phyloP scores from a whole-genome alignment of 106 monocot genomes.

The Allium fistulosum region DNA sequence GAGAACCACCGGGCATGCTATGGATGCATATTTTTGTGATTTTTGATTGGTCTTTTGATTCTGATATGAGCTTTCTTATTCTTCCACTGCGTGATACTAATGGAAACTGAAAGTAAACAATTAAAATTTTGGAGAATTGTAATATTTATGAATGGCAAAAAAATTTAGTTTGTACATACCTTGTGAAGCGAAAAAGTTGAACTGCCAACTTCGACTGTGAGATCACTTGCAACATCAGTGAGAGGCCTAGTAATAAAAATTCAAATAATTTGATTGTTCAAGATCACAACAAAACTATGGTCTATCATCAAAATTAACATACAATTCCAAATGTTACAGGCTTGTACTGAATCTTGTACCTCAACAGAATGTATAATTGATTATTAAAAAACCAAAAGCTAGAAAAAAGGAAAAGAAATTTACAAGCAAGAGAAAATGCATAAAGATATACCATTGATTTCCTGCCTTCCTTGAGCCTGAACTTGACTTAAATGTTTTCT shows the following conservation, averaged over 20 bases:
- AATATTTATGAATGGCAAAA: background rate
- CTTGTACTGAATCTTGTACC: too few species aligned
- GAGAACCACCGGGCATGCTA: slow-evolving; percentile 59
- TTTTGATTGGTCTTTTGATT: slow-evolving; percentile 44
- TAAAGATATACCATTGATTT: slow-evolving; percentile 55
- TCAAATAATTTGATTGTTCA: too few species aligned
- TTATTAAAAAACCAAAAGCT: background rate
- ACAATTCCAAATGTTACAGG: background rate
- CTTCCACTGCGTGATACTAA: slow-evolving; percentile 82
- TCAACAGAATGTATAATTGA: background rate
- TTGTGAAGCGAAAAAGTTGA: slow-evolving; percentile 80
- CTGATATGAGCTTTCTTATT: slow-evolving; percentile 71
- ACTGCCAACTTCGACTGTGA: slow-evolving; percentile 76
- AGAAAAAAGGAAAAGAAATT: background rate
- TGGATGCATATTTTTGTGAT: slow-evolving; percentile 48
- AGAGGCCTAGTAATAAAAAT: slow-evolving; percentile 42
- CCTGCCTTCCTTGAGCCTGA: slow-evolving; percentile 37
- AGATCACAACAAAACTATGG: background rate
- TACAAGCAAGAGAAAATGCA: background rate
- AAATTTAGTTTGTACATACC: slow-evolving; percentile 4
- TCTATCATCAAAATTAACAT: background rate
- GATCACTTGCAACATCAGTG: slow-evolving; percentile 82
- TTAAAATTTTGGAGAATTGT: background rate
- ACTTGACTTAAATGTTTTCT: slow-evolving; percentile 53
- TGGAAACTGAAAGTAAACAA: slow-evolving; percentile 50